Evolutionary conservation across 257 asterid genomes (phyloP).

Genomic region (Knoxia roxburghii): DNA sequence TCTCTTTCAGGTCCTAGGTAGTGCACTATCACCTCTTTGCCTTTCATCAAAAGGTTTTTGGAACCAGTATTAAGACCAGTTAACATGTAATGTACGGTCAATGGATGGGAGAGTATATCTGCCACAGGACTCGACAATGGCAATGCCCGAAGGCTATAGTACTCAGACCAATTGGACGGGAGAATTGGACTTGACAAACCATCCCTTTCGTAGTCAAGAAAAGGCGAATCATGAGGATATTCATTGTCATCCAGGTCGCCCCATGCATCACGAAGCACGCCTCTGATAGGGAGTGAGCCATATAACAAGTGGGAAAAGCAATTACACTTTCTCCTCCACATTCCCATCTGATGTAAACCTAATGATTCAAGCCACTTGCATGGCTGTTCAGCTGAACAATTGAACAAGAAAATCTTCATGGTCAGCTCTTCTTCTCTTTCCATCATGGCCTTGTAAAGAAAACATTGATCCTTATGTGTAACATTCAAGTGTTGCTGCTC

Average conservation of each 20-base stretch:
- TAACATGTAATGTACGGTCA: conserved; percentile 27
- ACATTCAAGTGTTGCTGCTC: conserved; percentile 32
- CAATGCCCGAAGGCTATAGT: conserved; percentile 24
- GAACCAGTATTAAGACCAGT: conserved; percentile 24
- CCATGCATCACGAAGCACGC: conserved; percentile 27
- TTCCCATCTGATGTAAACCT: conserved; percentile 31
- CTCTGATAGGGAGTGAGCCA: conserved; percentile 25
- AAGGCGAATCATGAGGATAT: conserved; percentile 28
- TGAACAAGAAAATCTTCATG: conserved; percentile 20
- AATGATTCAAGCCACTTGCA: conserved; percentile 35
- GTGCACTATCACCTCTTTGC: conserved; percentile 34
- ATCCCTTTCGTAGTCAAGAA: conserved; percentile 13
- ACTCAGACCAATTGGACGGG: conserved; percentile 28
- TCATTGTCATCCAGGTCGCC: conserved; percentile 23
- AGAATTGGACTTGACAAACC: conserved; percentile 22
- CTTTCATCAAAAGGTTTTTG: conserved; percentile 24
- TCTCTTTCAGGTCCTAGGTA: conserved; percentile 35
- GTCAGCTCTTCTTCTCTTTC: conserved; percentile 34
- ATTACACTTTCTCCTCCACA: conserved; percentile 36
- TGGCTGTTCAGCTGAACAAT: conserved; percentile 25
- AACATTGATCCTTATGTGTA: conserved; percentile 22
- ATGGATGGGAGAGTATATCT: conserved; percentile 35
- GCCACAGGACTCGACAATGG: conserved; percentile 30
- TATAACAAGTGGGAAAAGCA: conserved; percentile 22
- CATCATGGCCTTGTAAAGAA: conserved; percentile 34